These are phyloP conservation scores for Sclerospora graminicola DNA, from an alignment of 352 stramenopile genomes.

Conservation along the genomic window DNA sequence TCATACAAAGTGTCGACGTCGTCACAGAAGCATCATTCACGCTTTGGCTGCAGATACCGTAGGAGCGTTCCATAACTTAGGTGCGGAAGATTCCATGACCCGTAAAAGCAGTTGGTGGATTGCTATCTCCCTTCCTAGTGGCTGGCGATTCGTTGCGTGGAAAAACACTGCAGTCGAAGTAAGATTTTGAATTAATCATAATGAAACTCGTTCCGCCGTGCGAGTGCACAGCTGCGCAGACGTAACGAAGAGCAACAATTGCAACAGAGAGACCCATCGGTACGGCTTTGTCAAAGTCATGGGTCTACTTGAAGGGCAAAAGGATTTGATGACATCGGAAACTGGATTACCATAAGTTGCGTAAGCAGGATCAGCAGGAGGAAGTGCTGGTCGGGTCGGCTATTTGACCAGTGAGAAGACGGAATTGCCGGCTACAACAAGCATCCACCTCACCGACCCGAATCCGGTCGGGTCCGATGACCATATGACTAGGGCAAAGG, in stretches of 20 bases:
- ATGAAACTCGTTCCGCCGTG: slow-evolving; percentile 7
- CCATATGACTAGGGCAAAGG: too few relatives aligned
- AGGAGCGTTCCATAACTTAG: slow-evolving; percentile 60
- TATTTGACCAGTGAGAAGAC: too few relatives aligned
- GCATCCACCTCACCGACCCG: too few relatives aligned
- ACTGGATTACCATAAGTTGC: too few relatives aligned
- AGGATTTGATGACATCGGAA: slow-evolving; percentile 40
- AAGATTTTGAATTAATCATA: slow-evolving; percentile 22
- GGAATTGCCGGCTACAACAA: too few relatives aligned
- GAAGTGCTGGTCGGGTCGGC: too few relatives aligned
- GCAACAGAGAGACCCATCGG: slow-evolving; percentile 24
- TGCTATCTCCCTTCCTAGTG: slow-evolving; percentile 43
- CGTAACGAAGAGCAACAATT: slow-evolving; percentile 39
- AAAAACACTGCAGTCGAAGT: slow-evolving; percentile 41
- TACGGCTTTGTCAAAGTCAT: slow-evolving; percentile 62
- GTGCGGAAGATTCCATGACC: slow-evolving; percentile 33
- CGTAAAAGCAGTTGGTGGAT: slow-evolving; percentile 59
- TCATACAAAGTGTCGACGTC: slow-evolving; percentile 64
- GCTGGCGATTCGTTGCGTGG: slow-evolving; percentile 67
- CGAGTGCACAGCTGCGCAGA: slow-evolving; percentile 38
- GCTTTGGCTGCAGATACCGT: slow-evolving; percentile 63
- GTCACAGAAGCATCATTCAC: slow-evolving; percentile 58
- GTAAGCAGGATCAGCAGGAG: too few relatives aligned
- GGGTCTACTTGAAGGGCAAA: slow-evolving; percentile 40
- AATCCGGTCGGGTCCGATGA: too few relatives aligned